Base-by-base conservation (phyloP, 2,329 filamentous ascomycete genomes). In the Diplodia intermedia region DNA sequence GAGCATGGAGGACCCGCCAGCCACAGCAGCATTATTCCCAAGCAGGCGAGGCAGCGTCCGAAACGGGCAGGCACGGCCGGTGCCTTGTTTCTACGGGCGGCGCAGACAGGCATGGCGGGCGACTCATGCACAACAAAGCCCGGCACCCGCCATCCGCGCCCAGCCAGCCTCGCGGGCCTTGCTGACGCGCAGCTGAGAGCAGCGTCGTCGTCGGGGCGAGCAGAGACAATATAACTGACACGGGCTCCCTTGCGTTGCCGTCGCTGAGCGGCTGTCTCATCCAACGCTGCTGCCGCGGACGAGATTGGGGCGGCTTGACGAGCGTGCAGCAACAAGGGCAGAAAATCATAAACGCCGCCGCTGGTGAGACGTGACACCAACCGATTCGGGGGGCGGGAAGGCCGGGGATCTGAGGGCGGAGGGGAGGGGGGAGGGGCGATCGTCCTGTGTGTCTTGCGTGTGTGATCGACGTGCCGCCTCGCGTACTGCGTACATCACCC, bases 131-230 rank as follows among this genome's bases (percentile, higher is more conserved):
- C 18, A 31, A 31, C 23, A 29, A 38, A 15, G 31, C 31, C 26
- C 26, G 31, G 31, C 31, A 33, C 18, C 23, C 33, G 15, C 43
- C 57, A 43, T 43, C 1, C 40, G 18, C 40, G 8, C 43, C 18
- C 9, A 36, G 33, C 33, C 8, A 36, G 33, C 33, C 26, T 26
- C 18, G 43, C 31, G 12, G 29, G 26, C 53, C 53, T 31, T 33
- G 60, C 60, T 63, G 60, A 63, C 47, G 50, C 47, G 60, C 60
- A 63, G 60, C 60, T 49, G 38, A 49, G 55, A 12, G 23, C 26
- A 49, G 55, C 11, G 56, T 14, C 20, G 31, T 33, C 8, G 31
- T 6, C 31, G 31, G 38, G 29, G 7, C 18, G 31, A 15, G 14
- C 53, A 15, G 5, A 29, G 15, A 26, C 60, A 29, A 52, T 52